A percentile compares a stretch with the other conserved stretches of the same genome.
These are phyloP conservation scores for Epichloe typhina DNA, from an alignment of 2,329 filamentous ascomycete genomes.

Conservation along the genomic window DNA sequence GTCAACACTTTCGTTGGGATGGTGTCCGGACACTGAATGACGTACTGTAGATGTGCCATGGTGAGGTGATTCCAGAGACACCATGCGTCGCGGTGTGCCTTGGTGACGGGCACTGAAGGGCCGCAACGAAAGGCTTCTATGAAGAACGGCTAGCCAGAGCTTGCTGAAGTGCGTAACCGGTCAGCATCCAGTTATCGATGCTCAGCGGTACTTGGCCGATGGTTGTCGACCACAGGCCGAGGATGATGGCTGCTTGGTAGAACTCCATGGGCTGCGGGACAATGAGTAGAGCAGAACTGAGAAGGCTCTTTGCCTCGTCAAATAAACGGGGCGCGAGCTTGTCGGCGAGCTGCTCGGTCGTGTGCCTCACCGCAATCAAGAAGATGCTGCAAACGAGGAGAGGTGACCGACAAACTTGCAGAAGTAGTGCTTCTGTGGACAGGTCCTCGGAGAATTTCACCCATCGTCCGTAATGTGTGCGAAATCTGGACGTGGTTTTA, in stretches of 20 bases:
- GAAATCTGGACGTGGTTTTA: constrained; percentile 11
- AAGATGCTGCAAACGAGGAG: constrained; percentile 14
- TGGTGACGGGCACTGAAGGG: neutral
- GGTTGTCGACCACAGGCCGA: constrained; percentile 17
- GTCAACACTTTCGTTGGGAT: neutral
- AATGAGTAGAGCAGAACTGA: constrained; percentile 7
- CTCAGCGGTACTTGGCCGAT: constrained; percentile 15
- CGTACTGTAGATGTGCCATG: constrained; percentile 16
- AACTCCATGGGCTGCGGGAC: constrained; percentile 11
- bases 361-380: constrained; percentile 15
- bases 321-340: constrained; percentile 12
- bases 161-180: constrained; percentile 14
- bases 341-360: constrained; percentile 11
- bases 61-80: constrained; percentile 17
- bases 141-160: constrained; percentile 12
- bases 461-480: constrained; percentile 15
- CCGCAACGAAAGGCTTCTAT: neutral
- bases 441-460: constrained; percentile 12
- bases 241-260: constrained; percentile 13
- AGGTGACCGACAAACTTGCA: constrained; percentile 7
- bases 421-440: constrained; percentile 6
- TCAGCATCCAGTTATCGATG: constrained; percentile 16
- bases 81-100: constrained; percentile 7
- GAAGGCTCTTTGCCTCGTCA: constrained; percentile 11
- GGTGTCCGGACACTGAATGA: neutral